Conservation (phyloP, 1,284 basidiomycete genomes). For the Sanghuangporus weigelae region DNA sequence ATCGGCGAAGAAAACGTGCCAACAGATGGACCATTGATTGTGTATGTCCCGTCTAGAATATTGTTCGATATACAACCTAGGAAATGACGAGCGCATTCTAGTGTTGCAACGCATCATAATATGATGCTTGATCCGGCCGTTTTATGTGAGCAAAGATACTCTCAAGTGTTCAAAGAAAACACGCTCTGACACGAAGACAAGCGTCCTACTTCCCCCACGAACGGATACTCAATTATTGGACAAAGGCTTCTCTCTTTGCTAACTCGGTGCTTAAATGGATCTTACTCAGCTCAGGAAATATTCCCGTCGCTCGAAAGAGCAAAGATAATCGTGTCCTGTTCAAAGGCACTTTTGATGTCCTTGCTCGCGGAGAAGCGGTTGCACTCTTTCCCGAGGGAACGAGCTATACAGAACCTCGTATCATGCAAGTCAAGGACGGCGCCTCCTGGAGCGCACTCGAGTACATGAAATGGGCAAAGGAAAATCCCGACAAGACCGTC, state of each 20-base stretch:
- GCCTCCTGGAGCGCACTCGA: constrained; percentile 95
- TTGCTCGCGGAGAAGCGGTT: constrained; percentile 74
- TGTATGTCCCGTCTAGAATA: constrained; percentile 51
- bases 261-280: constrained; percentile 72
- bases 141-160: constrained; percentile 53
- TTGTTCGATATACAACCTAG: constrained; percentile 14
- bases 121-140: constrained; percentile 88
- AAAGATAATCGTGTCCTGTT: constrained; percentile 90
- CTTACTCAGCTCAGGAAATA: constrained; percentile 87
- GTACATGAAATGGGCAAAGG: constrained; percentile 74
- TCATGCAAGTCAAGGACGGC: constrained; percentile 94
- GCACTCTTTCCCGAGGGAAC: constrained; percentile 95
- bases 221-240: constrained; percentile 91
- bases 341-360: constrained; percentile 82
- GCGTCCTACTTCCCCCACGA: constrained; percentile 73
- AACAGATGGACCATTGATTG: constrained; percentile 76
- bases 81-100: constrained; percentile 28
- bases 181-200: constrained; percentile 27
- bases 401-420: constrained; percentile 84
- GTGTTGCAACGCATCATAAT: constrained; percentile 84
- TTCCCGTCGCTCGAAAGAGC: constrained; percentile 90
- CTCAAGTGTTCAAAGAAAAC: constrained; percentile 12
- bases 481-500: constrained; percentile 42
- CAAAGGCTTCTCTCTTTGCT: constrained; percentile 77
- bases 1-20: constrained; percentile 86